A percentile compares a stretch with the other conserved stretches of the same genome.
Evolutionary conservation across 1,284 basidiomycete species (phyloP).

Genomic region (Fomitopsis palustris): DNA sequence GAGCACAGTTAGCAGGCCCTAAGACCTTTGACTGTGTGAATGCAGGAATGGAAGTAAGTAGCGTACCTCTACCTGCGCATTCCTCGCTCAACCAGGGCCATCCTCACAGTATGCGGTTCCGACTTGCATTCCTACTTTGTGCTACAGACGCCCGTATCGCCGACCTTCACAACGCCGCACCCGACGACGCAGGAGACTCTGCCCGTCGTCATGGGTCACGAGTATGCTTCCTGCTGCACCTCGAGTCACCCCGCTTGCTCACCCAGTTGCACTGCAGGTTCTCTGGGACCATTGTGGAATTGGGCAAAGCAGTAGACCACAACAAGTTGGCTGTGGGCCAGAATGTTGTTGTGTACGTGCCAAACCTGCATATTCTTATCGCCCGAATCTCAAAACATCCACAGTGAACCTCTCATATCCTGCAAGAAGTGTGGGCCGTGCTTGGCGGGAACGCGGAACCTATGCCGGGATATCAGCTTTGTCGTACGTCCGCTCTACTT

Average conservation of each 20-base stretch:
- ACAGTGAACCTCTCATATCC: constrained; percentile 27
- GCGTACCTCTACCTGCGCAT: not conserved
- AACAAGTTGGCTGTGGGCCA: constrained; percentile 22
- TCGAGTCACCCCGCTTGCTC: too few species aligned
- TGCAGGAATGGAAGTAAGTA: constrained; percentile 19
- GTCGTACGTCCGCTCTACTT: constrained; percentile 23
- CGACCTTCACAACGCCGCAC: constrained; percentile 20
- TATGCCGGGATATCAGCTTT: constrained; percentile 23
- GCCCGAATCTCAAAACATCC: not conserved
- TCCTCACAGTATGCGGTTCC: constrained; percentile 18
- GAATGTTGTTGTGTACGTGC: constrained; percentile 28
- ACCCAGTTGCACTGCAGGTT: constrained; percentile 14
- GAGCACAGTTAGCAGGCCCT: too few species aligned
- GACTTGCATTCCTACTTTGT: constrained; percentile 28
- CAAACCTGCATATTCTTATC: not conserved
- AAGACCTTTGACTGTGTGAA: too few species aligned
- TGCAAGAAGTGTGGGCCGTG: constrained; percentile 21
- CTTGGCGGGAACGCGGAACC: constrained; percentile 13
- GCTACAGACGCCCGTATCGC: constrained; percentile 12
- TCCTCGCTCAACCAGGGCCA: not conserved
- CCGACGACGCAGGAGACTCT: constrained; percentile 25
- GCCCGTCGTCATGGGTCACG: constrained; percentile 30
- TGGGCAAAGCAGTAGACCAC: constrained; percentile 25
- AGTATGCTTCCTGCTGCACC: too few species aligned
- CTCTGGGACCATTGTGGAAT: constrained; percentile 27